These are phyloP conservation scores for Cladophialophora carrionii DNA, from an alignment of 2,329 filamentous ascomycete genomes.

Conservation along the genomic window DNA sequence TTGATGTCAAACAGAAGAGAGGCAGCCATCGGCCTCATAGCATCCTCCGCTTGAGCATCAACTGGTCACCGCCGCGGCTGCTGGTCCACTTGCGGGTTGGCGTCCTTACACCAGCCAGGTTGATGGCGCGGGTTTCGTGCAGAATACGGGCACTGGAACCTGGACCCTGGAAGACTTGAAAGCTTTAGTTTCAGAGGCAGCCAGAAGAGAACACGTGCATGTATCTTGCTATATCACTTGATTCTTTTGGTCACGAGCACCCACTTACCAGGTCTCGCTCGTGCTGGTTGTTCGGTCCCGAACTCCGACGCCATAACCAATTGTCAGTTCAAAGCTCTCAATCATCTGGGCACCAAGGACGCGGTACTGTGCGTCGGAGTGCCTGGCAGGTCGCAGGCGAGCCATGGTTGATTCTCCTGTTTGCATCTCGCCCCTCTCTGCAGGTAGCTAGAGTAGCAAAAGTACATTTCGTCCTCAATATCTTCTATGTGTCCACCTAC, in stretches of 20 bases:
- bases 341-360: too few relatives aligned
- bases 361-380: too few relatives aligned
- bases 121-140: background rate
- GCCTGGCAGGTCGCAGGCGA: too few relatives aligned
- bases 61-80: background rate
- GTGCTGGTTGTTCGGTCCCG: background rate
- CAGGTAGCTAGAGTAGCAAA: too few relatives aligned
- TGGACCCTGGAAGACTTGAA: background rate
- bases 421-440: background rate
- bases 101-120: background rate
- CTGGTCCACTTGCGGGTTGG: background rate
- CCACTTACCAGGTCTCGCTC: background rate
- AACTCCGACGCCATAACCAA: background rate
- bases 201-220: too few relatives aligned
- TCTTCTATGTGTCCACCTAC: background rate
- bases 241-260: too few relatives aligned
- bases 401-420: too few relatives aligned
- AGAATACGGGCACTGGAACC: background rate
- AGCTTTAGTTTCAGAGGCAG: too few relatives aligned
- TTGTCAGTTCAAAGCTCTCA: background rate
- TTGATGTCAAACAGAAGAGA: conserved; percentile 3
- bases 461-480: background rate
- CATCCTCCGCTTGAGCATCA: background rate
- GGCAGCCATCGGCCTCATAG: background rate
- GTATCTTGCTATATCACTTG: too few relatives aligned